These are phyloP conservation scores for Zasmidium citrigriseum DNA, from an alignment of 2,329 filamentous ascomycete species.

Conservation along the genomic window DNA sequence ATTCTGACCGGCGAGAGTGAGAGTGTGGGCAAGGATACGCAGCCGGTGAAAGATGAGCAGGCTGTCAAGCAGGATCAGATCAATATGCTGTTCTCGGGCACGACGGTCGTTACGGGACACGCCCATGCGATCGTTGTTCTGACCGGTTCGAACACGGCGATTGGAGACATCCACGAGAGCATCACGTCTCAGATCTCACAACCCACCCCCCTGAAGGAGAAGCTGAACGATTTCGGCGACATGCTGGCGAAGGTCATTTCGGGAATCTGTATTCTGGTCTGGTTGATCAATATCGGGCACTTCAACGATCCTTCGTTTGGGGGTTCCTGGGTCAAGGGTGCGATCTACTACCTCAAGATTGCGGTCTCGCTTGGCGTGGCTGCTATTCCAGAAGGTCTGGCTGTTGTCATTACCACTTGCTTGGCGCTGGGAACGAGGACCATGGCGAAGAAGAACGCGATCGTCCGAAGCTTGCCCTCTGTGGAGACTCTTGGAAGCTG, in stretches of 20 bases:
- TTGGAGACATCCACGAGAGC: constrained; percentile 98
- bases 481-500: constrained; percentile 98
- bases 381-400: constrained; percentile 94
- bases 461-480: constrained; percentile 92
- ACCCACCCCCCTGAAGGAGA: constrained; percentile 95
- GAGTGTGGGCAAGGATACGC: constrained; percentile 84
- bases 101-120: constrained; percentile 91
- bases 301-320: constrained; percentile 95
- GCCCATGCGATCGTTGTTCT: constrained; percentile 88
- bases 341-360: constrained; percentile 99
- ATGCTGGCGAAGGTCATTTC: constrained; percentile 96
- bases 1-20: constrained; percentile 97
- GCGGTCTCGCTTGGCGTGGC: constrained; percentile 97
- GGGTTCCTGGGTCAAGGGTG: constrained; percentile 84
- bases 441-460: constrained; percentile 98
- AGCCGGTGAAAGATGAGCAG: constrained; percentile 69
- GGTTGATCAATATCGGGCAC: constrained; percentile 97
- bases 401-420: constrained; percentile 98
- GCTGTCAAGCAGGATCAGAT: constrained; percentile 96
- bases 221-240: constrained; percentile 97
- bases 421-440: constrained; percentile 93
- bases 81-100: constrained; percentile 98
- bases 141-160: constrained; percentile 87
- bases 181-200: constrained; percentile 98
- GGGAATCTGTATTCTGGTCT: constrained; percentile 92